Evolutionary conservation across 1,284 basidiomycete species (phyloP).

Genomic region (Cryptococcus depauperatus): DNA sequence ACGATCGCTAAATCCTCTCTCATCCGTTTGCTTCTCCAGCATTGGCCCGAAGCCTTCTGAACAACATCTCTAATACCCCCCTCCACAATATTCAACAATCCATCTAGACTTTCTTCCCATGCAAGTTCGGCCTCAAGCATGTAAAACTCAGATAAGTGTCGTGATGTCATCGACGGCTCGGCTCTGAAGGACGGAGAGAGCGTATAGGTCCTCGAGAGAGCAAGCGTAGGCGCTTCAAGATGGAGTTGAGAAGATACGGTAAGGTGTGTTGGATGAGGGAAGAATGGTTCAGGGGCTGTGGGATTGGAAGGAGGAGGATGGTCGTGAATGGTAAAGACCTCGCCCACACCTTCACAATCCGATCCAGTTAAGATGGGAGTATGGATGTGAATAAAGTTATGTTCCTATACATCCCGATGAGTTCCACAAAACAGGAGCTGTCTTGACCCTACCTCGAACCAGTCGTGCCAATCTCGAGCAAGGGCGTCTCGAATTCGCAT

Average conservation of each 20-base stretch:
- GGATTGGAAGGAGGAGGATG: conserved; percentile 1
- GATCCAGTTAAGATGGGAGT: conserved; percentile 82
- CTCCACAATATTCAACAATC: conserved; percentile 67
- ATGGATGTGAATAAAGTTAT: conserved; percentile 71
- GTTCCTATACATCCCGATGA: conserved; percentile 46
- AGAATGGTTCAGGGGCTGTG: conserved; percentile 22
- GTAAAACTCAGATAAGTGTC: conserved; percentile 97
- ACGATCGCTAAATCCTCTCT: conserved; percentile 26
- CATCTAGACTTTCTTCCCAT: conserved; percentile 49
- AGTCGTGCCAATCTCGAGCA: conserved; percentile 52
- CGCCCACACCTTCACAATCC: conserved; percentile 97
- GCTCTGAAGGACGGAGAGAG: conserved; percentile 89
- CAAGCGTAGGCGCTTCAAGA: conserved; percentile 74
- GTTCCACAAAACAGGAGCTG: not conserved
- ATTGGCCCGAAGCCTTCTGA: conserved; percentile 11
- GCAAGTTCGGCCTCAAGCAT: conserved; percentile 94
- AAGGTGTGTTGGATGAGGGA: conserved; percentile 59
- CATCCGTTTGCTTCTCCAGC: conserved; percentile 14
- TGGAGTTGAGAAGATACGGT: conserved; percentile 95
- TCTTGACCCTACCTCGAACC: conserved; percentile 69
- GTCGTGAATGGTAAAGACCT: conserved; percentile 64
- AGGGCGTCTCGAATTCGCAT: conserved; percentile 62
- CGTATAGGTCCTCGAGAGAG: conserved; percentile 78
- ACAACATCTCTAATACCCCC: conserved; percentile 43
- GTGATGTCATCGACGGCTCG: conserved; percentile 73